Evolutionary conservation across 257 asterid genomes (phyloP).

Genomic region (Ophiorrhiza pumila): DNA sequence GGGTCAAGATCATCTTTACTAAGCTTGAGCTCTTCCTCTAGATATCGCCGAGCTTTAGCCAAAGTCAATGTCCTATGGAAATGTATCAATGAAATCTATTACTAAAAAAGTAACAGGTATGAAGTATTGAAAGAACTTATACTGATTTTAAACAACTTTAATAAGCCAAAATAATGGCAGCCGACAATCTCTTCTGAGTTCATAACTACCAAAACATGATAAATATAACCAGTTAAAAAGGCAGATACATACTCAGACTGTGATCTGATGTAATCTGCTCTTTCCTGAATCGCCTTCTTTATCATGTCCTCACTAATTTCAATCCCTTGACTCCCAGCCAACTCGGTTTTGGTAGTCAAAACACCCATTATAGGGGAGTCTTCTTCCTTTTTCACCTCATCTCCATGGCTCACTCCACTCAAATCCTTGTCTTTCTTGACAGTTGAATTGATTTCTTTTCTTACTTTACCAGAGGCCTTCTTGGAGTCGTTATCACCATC

Average conservation of each 20-base stretch:
- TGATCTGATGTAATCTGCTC: constrained; percentile 68
- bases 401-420: constrained; percentile 36
- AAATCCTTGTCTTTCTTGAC: constrained; percentile 36
- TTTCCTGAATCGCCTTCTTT: constrained; percentile 63
- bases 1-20: constrained; percentile 63
- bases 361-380: constrained; percentile 95
- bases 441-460: constrained; percentile 22
- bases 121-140: background rate
- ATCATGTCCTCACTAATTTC: constrained; percentile 51
- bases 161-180: constrained; percentile 1
- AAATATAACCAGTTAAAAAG: background rate
- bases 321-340: constrained; percentile 36
- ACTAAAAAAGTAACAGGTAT: constrained; percentile 3
- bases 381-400: constrained; percentile 56
- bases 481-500: constrained; percentile 37
- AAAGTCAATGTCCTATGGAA: constrained; percentile 58
- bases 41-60: constrained; percentile 76
- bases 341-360: constrained; percentile 46
- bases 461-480: constrained; percentile 29
- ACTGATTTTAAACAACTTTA: background rate
- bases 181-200: background rate
- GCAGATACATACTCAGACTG: constrained; percentile 62
- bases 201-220: background rate
- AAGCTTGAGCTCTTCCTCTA: constrained; percentile 89
- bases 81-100: constrained; percentile 18